Evolutionary conservation across 2,329 filamentous ascomycete genomes (phyloP), one percentile per base, ranked within the genome.

Genomic region (Alternaria gansuensis): DNA sequence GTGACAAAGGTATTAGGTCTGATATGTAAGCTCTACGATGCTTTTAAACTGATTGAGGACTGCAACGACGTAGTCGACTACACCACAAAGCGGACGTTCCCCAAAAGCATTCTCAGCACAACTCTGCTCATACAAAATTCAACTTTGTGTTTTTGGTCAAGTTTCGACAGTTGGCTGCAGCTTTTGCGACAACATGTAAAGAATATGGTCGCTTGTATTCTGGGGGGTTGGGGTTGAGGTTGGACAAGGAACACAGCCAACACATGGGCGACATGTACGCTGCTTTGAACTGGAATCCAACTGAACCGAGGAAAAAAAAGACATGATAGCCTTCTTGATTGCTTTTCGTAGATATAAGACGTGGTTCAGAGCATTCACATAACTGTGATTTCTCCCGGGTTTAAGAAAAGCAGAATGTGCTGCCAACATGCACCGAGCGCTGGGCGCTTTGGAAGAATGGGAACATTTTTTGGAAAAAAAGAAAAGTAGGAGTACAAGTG

Each of bases 1-100:
- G 0, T 37, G 36, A 21, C n/a, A 1, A 21, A 0, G 2, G 10
- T 7, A 9, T 1, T 21, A 3, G 0, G 8, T 37, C 10, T 8
- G 0, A 37, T 37, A 8, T 17, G n/a, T 10, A 8, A 9, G 4
- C 17, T 37, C 8, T 37, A 9, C 36, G 3, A 37, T 21, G 4
- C 17, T 37, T 4, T 21, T 8, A 37, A 21, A 9, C 9, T 4
- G 10, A 5, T 6, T 28, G 26, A 28, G 26, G 8, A 8, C 8
- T 5, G 4, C 1, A 28, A 28, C 8, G 26, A 28, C 5, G 26
- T 6, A 3, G 5, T 28, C 4, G 26, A 28, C 17, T 17, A 17
- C 17, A 17, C 17, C 17, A 17, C 17, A 17, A 17, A 17, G 17
- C 17, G 2, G 34, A 37, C 14, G 7, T 37, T 37, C 17, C 3